phyloP scores from a whole-genome alignment of 139 green algal species.

The Chlamydomonas eustigma region DNA sequence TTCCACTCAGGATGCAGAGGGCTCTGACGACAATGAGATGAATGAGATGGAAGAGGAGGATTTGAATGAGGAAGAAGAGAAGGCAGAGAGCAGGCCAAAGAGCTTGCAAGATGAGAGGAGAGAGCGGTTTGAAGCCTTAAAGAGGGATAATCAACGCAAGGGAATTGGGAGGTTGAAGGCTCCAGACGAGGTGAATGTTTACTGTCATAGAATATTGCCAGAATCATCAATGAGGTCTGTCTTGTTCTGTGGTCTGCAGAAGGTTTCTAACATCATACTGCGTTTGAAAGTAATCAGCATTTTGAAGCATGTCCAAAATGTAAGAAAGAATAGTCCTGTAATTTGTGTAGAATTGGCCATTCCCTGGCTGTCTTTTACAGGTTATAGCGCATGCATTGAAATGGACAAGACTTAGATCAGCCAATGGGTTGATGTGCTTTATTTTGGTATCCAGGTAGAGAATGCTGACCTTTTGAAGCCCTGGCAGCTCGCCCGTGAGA shows the following conservation, averaged over 20 bases:
- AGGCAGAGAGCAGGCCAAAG: background rate
- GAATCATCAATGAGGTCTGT: no score
- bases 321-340: no score
- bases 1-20: background rate
- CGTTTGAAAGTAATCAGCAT: no score
- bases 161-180: constrained; percentile 7
- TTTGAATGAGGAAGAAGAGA: constrained; percentile 11
- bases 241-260: no score
- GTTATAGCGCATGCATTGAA: no score
- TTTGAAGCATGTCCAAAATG: no score
- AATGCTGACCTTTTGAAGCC: constrained; percentile 69
- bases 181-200: background rate
- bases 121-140: background rate
- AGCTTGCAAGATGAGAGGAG: constrained; percentile 3
- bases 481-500: constrained; percentile 56
- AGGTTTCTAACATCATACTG: no score
- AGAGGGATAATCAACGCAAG: constrained; percentile 11
- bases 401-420: no score
- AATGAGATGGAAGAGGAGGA: constrained; percentile 7
- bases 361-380: no score
- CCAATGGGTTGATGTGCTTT: no score
- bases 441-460: constrained; percentile 43
- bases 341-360: background rate
- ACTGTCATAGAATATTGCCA: no score
- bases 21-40: background rate